Base-by-base conservation (phyloP, 1,284 basidiomycete species). In the Limonomyces culmigenus region DNA sequence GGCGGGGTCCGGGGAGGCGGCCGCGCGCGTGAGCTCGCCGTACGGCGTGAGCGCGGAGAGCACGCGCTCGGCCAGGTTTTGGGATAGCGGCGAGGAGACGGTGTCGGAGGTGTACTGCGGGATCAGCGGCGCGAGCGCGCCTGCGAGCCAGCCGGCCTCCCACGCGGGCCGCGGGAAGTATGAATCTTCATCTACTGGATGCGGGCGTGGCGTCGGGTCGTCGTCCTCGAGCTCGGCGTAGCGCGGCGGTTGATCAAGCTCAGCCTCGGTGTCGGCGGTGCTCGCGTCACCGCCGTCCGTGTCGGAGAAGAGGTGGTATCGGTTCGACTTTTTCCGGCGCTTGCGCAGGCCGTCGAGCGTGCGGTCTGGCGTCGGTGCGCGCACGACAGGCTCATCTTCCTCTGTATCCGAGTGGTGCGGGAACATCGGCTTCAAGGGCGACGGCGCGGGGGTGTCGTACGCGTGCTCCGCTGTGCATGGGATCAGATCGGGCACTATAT, bases 61-160 rank as follows among this genome's bases (percentile, higher is more conserved):
- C 65, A 66, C 4, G 65, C 55, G 3, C 72, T 56, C 65, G 11
- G 19, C 27, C 35, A n/a, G n/a, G n/a, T n/a, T n/a, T n/a, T n/a
- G n/a, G 4, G 4, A 10, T 15, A 21, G 11, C 13, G 5, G 17
- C 19, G 33, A 34, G 11, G 15, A 11, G 8, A 11, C 6, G 33
- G 5, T 6, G 17, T 19, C 33, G 15, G 20, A 19, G n/a, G 27
- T 16, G 19, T 21, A 35, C 4, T 19, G 16, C 6, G 11, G 12
- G 12, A 15, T 20, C 25, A 10, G n/a, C 25, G 10, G 10, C 25
- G n/a, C n/a, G n/a, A n/a, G n/a, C n/a, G n/a, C n/a, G n/a, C n/a
- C n/a, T n/a, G n/a, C n/a, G n/a, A n/a, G n/a, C n/a, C n/a, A n/a
- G n/a, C n/a, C n/a, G n/a, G n/a, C n/a, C n/a, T n/a, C n/a, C n/a